A percentile compares a stretch with the other conserved stretches of the same genome.
Conservation (phyloP, 2,329 filamentous ascomycete genomes). For the Penicillium sp. region DNA sequence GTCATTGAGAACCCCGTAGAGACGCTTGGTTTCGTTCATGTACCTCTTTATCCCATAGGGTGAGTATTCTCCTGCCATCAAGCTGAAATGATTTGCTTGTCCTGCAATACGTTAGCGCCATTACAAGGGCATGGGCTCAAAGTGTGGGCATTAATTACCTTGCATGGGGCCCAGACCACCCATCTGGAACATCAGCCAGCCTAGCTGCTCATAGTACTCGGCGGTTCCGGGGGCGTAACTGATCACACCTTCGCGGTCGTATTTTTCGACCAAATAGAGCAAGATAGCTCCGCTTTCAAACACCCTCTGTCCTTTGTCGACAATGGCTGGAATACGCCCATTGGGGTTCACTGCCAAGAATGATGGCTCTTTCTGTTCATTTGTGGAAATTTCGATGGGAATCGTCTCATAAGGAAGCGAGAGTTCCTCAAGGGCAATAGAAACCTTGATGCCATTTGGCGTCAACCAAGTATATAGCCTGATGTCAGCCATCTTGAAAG, state of each 20-base stretch:
- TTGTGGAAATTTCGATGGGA: conserved; percentile 47
- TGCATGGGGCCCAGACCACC: conserved; percentile 47
- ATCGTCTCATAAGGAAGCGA: conserved; percentile 37
- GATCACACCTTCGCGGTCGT: conserved; percentile 48
- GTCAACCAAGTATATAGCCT: conserved; percentile 36
- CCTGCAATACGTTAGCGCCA: conserved; percentile 35
- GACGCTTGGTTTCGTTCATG: conserved; percentile 52
- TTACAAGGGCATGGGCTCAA: no score
- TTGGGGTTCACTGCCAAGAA: conserved; percentile 54
- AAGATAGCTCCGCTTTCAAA: conserved; percentile 54
- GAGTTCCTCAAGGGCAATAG: conserved; percentile 44
- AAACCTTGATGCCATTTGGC: conserved; percentile 41
- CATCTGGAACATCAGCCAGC: conserved; percentile 54
- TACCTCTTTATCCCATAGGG: conserved; percentile 52
- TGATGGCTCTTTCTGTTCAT: conserved; percentile 51
- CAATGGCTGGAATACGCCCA: conserved; percentile 52
- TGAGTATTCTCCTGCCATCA: conserved; percentile 49
- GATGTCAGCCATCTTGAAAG: conserved; percentile 28
- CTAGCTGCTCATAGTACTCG: conserved; percentile 49
- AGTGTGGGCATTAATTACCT: no score
- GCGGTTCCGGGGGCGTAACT: conserved; percentile 46
- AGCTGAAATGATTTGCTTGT: conserved; percentile 54
- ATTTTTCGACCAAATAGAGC: conserved; percentile 50
- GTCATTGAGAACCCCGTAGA: conserved; percentile 52
- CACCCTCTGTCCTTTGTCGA: conserved; percentile 44